Evolutionary conservation across 176 grass and related monocot genomes (phyloP).

Genomic region (Lolium perenne): DNA sequence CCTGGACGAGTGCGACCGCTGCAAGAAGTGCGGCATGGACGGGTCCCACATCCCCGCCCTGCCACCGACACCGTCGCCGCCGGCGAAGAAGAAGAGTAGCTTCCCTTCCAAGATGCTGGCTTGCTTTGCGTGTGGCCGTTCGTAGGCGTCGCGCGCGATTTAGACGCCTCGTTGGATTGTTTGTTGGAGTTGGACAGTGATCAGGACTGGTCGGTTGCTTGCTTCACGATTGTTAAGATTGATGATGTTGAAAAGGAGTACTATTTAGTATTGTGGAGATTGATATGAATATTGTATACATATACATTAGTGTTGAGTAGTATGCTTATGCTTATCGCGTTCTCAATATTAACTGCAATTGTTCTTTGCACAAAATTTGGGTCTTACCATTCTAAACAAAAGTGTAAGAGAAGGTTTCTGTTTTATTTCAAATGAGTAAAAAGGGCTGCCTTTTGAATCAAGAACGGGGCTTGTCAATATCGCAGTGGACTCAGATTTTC

Average conservation of each 20-base stretch:
- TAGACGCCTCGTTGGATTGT: conserved; percentile 26
- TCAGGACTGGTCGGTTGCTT: not conserved
- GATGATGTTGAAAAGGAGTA: not conserved
- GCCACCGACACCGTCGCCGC: not conserved
- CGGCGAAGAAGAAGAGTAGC: conserved; percentile 16
- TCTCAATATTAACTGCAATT: too few species aligned
- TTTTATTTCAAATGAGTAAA: too few species aligned
- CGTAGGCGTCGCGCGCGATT: not conserved
- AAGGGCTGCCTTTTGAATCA: too few species aligned
- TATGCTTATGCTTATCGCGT: too few species aligned
- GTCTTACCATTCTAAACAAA: too few species aligned
- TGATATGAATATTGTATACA: too few species aligned
- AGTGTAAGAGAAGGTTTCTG: too few species aligned
- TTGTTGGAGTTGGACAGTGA: not conserved
- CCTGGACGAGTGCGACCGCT: conserved; percentile 61
- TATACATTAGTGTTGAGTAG: too few species aligned
- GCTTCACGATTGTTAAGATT: conserved; percentile 26
- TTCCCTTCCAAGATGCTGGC: conserved; percentile 47
- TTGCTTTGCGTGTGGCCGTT: conserved; percentile 57
- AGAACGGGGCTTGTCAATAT: too few species aligned
- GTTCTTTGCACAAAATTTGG: too few species aligned
- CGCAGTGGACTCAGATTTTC: too few species aligned
- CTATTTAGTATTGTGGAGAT: not conserved
- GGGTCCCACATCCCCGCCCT: conserved; percentile 58
- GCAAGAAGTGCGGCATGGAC: conserved; percentile 52